These are phyloP conservation scores for Raddia guianensis DNA, from an alignment of 176 grass and related monocot genomes.

Conservation along the genomic window DNA sequence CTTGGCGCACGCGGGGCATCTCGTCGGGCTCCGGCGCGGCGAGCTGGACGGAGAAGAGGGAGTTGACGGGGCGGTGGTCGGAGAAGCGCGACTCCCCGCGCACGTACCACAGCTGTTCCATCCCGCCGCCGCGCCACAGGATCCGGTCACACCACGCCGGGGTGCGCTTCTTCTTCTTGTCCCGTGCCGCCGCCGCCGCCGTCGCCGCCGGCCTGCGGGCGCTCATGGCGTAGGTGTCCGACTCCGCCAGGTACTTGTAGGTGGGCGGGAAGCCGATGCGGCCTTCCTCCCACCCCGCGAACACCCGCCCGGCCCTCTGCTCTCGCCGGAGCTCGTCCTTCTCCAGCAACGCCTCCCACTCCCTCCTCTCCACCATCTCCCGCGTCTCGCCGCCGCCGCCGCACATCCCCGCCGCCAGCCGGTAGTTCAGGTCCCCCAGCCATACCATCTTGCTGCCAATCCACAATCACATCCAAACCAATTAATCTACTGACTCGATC, in stretches of 20 bases:
- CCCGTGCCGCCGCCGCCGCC: not conserved
- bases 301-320: slow-evolving; percentile 69
- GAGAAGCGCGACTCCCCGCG: slow-evolving; percentile 86
- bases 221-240: slow-evolving; percentile 70
- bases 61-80: slow-evolving; percentile 87
- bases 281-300: slow-evolving; percentile 85
- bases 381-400: slow-evolving; percentile 27
- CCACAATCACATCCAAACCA: not conserved
- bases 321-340: slow-evolving; percentile 69
- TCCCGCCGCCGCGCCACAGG: slow-evolving; percentile 80
- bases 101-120: slow-evolving; percentile 69
- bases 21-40: not conserved
- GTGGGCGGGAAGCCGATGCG: slow-evolving; percentile 81
- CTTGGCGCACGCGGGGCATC: not conserved
- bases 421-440: slow-evolving; percentile 92
- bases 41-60: slow-evolving; percentile 63
- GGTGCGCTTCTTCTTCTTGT: slow-evolving; percentile 73
- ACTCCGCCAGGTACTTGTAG: slow-evolving; percentile 82
- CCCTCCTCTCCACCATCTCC: slow-evolving; percentile 53
- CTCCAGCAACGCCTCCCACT: slow-evolving; percentile 71
- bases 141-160: slow-evolving; percentile 98
- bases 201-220: slow-evolving; percentile 37
- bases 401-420: slow-evolving; percentile 38
- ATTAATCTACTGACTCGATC: too few relatives aligned
- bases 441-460: slow-evolving; percentile 77